Evolutionary conservation across 2,329 filamentous ascomycete genomes (phyloP), one percentile per base, ranked within the genome.

Genomic region (Fusarium robinianum): DNA sequence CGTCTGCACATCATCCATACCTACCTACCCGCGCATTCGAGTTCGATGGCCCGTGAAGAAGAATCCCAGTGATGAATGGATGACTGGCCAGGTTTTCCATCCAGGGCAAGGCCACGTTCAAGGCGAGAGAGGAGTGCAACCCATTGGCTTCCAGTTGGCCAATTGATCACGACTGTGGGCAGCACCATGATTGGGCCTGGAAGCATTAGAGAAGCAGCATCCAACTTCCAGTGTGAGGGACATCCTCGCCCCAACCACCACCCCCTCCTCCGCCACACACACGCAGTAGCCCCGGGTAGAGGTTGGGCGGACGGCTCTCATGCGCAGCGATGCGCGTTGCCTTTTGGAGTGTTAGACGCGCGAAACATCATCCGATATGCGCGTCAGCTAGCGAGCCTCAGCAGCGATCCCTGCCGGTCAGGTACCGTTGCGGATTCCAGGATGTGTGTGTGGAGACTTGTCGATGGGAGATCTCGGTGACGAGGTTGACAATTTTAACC

Each of bases 321-420:
- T 61, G 56, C 50, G 55, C 41, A 45, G 57, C 49, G 45, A 61
- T 61, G 56, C 58, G 56, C 58, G 58, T 61, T 61, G 34, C 58
- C 54, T 41, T 55, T 61, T 61, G 47, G 45, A 60, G 58, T 57
- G 47, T 50, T 60, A 61, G 57, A 62, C 53, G 57, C 57, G 58
- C 50, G 51, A 61, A 46, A 61, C 52, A 61, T 61, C 56, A 55
- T 61, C 58, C 58, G 58, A 61, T 61, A 61, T 61, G 58, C 58
- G 58, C 58, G 58, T 61, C 58, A 61, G 51, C 57, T 60, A 60
- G 58, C 51, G 58, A 58, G 49, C 56, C 60, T 60, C 56, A 57
- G 50, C 31, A 48, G 12, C 15, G 26, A 57, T 50, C 58, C 57
- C 55, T 53, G 53, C 45, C 38, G 11, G 41, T 45, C 58, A 60